Base-by-base conservation (phyloP, 2,329 filamentous ascomycete species). In the Exserohilum rostratum region DNA sequence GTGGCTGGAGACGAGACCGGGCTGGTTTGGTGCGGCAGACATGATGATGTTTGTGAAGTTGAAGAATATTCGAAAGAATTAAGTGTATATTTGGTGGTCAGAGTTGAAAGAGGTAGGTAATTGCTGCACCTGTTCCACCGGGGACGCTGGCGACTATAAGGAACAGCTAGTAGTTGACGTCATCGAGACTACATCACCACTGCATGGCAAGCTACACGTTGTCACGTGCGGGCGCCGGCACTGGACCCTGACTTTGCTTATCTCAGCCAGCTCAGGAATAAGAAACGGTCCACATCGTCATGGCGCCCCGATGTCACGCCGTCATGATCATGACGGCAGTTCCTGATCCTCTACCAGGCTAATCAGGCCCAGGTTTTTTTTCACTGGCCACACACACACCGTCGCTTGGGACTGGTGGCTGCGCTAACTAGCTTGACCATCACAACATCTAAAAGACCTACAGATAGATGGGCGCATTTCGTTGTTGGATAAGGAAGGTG, bases 1-100 rank as follows among this genome's bases (percentile, higher is more conserved):
- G 69, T 90, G 88, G 37, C 83, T 81, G 54, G 81, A 79, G 38
- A 90, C 68, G 60, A 90, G 85, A 39, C 86, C 82, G 17, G 87
- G 83, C 56, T 85, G 77, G 56, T 68, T 66, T 52, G 65, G 61
- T 54, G 66, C 62, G 50, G 62, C 60, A 5, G 70, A 68, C 67
- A 69, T 70, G 29, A 49, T 60, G 54, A 17, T 30, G 9, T 50
- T 3, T 50, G 18, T 6, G 6, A 27, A 22, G 1, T 5, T 2
- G n/a, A n/a, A n/a, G n/a, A n/a, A n/a, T n/a, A 13, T 3, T 27
- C 31, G 0, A 43, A 27, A 29, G 12, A 47, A n/a, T n/a, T n/a
- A n/a, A 7, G 5, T 33, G 18, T 17, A 9, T 30, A 25, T 3
- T 30, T 31, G 25, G 10, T 12, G 11, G 6, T 17, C 3, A 13